phyloP scores from a whole-genome alignment of 2,329 filamentous ascomycete species.

The Periconia macrospinosa region DNA sequence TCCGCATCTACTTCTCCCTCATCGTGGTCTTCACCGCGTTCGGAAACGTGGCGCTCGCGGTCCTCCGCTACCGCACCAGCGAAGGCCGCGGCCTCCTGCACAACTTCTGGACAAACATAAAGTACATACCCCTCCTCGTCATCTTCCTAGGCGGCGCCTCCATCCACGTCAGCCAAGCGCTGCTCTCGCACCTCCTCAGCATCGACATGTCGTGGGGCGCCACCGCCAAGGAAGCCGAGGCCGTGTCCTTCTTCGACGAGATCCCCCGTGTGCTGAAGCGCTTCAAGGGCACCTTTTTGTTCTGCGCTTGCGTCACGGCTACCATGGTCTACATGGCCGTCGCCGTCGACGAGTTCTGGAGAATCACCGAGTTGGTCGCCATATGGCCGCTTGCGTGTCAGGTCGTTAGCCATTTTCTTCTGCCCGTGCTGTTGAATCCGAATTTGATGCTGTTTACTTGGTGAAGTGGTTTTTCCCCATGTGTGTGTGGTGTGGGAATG shows the following conservation, averaged over 20 bases:
- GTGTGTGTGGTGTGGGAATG: too few species aligned
- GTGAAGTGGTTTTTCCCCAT: constrained; percentile 47
- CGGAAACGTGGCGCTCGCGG: constrained; percentile 63
- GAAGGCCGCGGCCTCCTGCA: constrained; percentile 53
- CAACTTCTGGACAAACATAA: constrained; percentile 60
- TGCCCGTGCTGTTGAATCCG: constrained; percentile 76
- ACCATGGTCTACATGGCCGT: constrained; percentile 66
- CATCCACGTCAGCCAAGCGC: constrained; percentile 77
- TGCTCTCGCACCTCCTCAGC: constrained; percentile 81
- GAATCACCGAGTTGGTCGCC: constrained; percentile 58
- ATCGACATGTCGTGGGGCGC: constrained; percentile 86
- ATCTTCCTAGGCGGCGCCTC: constrained; percentile 83
- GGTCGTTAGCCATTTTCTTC: constrained; percentile 67
- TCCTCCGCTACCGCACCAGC: constrained; percentile 64
- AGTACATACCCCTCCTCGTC: constrained; percentile 67
- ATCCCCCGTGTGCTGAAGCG: constrained; percentile 76
- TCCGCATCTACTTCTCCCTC: constrained; percentile 66
- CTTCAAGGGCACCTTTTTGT: constrained; percentile 69
- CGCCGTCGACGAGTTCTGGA: constrained; percentile 63
- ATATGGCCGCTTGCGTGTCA: constrained; percentile 73
- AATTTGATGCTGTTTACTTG: constrained; percentile 79
- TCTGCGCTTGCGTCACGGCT: constrained; percentile 62
- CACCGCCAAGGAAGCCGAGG: constrained; percentile 79
- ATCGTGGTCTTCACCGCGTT: constrained; percentile 66
- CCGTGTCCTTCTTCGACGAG: constrained; percentile 83